phyloP scores from a whole-genome alignment of 495 filamentous ascomycete genomes.

The Penicillium longicatenatum region DNA sequence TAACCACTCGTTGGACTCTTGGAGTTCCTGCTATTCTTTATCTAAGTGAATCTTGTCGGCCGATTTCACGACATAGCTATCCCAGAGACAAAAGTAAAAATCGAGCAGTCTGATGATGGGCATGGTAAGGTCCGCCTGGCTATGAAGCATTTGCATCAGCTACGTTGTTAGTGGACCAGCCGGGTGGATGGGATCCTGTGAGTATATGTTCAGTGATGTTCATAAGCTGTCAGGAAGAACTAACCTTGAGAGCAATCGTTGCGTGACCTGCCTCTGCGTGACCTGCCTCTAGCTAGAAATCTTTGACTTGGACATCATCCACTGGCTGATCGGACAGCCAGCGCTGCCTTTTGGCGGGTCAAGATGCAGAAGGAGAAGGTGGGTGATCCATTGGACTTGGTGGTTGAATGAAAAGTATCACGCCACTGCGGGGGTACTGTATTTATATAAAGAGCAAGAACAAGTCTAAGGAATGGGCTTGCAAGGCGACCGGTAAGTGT shows the following conservation, averaged over 20 bases:
- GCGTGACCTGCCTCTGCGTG: background rate
- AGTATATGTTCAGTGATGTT: background rate
- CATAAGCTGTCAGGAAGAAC: background rate
- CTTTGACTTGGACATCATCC: background rate
- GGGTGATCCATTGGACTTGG: background rate
- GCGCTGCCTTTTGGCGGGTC: background rate
- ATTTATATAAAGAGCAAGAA: background rate
- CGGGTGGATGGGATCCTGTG: background rate
- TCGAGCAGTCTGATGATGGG: background rate
- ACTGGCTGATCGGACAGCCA: background rate
- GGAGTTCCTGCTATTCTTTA: slow-evolving; percentile 4
- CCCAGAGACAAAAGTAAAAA: slow-evolving; percentile 2
- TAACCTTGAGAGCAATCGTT: background rate
- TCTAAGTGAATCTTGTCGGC: slow-evolving; percentile 4
- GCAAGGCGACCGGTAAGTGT: background rate
- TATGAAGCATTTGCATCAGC: background rate
- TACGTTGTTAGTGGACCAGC: slow-evolving; percentile 2
- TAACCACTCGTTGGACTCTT: slow-evolving; percentile 1
- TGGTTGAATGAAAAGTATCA: background rate
- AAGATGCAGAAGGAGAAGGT: background rate
- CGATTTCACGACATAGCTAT: slow-evolving; percentile 3
- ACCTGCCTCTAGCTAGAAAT: background rate
- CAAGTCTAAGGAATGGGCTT: background rate
- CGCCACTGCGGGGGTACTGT: background rate
- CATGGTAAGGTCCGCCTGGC: background rate